A percentile compares a stretch with the other conserved stretches of the same genome.
phyloP scores from a whole-genome alignment of 208 protist genomes.

The Leptomonas seymouri region DNA sequence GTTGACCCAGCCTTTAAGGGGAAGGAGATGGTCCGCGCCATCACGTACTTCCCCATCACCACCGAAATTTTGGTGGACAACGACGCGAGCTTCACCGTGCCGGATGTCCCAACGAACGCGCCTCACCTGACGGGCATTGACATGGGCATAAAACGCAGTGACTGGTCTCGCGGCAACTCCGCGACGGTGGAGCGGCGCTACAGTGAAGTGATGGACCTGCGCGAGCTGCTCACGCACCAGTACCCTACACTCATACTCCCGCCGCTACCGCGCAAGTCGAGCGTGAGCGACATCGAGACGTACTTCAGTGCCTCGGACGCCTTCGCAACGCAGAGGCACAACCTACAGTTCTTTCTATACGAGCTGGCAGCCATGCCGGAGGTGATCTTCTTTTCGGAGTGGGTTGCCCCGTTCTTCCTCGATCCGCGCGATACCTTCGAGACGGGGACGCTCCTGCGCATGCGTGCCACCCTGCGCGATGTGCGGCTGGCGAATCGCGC shows the following conservation, averaged over 20 bases:
- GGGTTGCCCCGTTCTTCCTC: slow-evolving; percentile 76
- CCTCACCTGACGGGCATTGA: slow-evolving; percentile 50
- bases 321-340: slow-evolving; percentile 55
- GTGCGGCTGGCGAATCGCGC: slow-evolving; percentile 46
- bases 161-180: slow-evolving; percentile 55
- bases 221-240: slow-evolving; percentile 67
- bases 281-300: slow-evolving; percentile 67
- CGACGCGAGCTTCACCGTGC: slow-evolving; percentile 38
- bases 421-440: slow-evolving; percentile 77
- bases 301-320: slow-evolving; percentile 61
- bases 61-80: slow-evolving; percentile 55
- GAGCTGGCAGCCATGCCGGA: slow-evolving; percentile 74
- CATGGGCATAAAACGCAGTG: slow-evolving; percentile 48
- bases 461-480: slow-evolving; percentile 45
- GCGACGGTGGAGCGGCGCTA: slow-evolving; percentile 78
- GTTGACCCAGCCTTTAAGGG: slow-evolving; percentile 54
- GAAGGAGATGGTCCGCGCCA: slow-evolving; percentile 56
- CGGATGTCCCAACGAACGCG: slow-evolving; percentile 48
- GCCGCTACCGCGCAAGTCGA: slow-evolving; percentile 77
- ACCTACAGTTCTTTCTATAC: slow-evolving; percentile 72
- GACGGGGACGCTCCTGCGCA: slow-evolving; percentile 45
- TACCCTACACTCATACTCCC: slow-evolving; percentile 79
- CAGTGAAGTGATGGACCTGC: slow-evolving; percentile 79
- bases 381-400: slow-evolving; percentile 78
- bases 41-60: slow-evolving; percentile 80